Evolutionary conservation across 306 rosid genomes (phyloP).

Genomic region (Corylus americana): DNA sequence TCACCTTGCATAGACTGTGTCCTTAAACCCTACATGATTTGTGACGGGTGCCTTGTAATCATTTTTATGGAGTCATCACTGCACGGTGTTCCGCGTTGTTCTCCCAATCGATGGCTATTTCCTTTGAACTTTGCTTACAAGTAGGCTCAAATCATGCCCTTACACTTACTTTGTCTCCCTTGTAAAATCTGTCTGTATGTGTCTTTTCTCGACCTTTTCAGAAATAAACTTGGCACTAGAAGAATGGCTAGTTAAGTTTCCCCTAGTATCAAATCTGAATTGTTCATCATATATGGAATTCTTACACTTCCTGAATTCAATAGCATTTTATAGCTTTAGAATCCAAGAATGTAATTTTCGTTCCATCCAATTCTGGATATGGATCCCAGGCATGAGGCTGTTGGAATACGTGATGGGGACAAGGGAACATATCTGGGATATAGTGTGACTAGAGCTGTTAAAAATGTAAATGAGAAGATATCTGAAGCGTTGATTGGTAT

Average conservation of each 20-base stretch:
- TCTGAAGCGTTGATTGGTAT: constrained; percentile 87
- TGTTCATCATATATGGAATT: neutral
- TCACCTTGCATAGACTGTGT: neutral
- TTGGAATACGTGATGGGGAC: constrained; percentile 91
- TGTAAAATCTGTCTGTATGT: neutral
- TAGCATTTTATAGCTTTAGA: neutral
- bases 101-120: neutral
- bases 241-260: neutral
- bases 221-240: neutral
- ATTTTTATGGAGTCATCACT: neutral
- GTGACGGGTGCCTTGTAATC: neutral
- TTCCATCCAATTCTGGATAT: constrained; percentile 1
- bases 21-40: neutral
- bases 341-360: neutral
- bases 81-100: neutral
- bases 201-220: neutral
- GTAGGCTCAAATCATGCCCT: neutral
- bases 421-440: constrained; percentile 81
- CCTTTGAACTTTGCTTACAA: neutral
- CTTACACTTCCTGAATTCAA: neutral
- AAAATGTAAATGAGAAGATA: constrained; percentile 80
- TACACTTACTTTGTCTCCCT: neutral
- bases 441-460: constrained; percentile 81
- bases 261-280: neutral
- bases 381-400: constrained; percentile 79